Base-by-base conservation (phyloP, 1,284 basidiomycete species). In the Malassezia restricta region DNA sequence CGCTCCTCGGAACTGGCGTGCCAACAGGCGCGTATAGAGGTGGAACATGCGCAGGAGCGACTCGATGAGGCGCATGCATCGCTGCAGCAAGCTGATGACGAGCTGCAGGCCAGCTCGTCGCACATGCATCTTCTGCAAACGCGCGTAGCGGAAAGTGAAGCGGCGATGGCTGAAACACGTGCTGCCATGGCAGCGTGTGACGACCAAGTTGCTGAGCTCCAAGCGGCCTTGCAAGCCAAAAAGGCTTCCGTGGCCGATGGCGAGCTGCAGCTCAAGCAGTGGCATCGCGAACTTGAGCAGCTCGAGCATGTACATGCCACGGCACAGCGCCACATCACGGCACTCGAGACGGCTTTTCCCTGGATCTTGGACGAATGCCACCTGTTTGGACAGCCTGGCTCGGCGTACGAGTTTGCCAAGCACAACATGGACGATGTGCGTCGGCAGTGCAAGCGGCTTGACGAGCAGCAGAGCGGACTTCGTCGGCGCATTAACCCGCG, bases 401-500 rank as follows among this genome's bases (percentile, higher is more conserved):
- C 84, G 8, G 81, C 80, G 14, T 99, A 89, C 74, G 86, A 95
- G 71, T 96, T 95, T 73, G 71, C 74, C 9, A 77, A 78, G n/a
- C 78, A 83, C 59, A 82, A 94, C 68, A 81, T 91, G 43, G 72
- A 54, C 6, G 77, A 79, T 51, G 77, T 87, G 57, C 78, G 80
- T 50, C 77, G 81, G 41, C 83, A 83, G 63, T 85, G 84, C 40
- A 78, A 79, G 39, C 85, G 88, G 68, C 79, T 96, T 15, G 84
- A 88, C 64, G 78, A 82, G 43, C 79, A 83, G 56, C 87, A 89
- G 67, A 84, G 84, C 65, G 82, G 84, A 31, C 84, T 90, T 82
- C 88, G 87, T 76, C 89, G 90, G 77, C 94, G 92, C 75, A 81
- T 96, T 62, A 96, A 98, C 68, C 84, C 85, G 6, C 94, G 94